Percentiles rank a stretch among this genome's conserved stretches.
Conservation (phyloP, 2,329 filamentous ascomycete genomes). For the Colletotrichum noveboracense region DNA sequence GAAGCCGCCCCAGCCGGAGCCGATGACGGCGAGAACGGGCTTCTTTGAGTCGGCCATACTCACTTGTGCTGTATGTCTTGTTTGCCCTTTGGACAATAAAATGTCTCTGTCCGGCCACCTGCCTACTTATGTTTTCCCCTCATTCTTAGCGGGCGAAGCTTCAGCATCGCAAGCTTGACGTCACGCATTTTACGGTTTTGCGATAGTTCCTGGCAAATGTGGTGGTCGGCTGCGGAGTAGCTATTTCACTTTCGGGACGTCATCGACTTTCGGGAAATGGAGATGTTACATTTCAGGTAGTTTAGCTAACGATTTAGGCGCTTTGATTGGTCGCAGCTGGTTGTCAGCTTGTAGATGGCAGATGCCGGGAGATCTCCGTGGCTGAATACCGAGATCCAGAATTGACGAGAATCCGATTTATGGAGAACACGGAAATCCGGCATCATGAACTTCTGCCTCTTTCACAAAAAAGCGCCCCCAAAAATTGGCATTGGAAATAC, state of each 20-base stretch:
- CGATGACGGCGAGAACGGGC: conserved; percentile 48
- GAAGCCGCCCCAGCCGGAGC: conserved; percentile 81
- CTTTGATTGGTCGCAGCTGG: neutral
- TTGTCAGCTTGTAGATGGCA: neutral
- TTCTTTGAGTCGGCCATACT: neutral
- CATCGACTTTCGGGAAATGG: neutral
- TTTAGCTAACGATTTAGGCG: neutral
- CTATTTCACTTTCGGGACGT: conserved; percentile 4
- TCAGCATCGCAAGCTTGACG: neutral
- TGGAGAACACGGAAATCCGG: neutral
- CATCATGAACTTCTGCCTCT: neutral
- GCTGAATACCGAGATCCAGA: neutral
- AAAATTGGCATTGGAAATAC: neutral
- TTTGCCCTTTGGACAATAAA: rapidly evolving
- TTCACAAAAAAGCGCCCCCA: neutral
- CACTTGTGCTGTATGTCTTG: neutral
- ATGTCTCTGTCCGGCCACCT: neutral
- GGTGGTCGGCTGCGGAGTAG: neutral
- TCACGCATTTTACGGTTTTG: neutral
- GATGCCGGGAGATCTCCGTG: conserved; percentile 18
- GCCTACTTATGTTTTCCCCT: neutral
- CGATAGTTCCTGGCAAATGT: neutral
- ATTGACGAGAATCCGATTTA: neutral
- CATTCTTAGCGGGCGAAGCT: neutral
- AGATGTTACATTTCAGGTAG: neutral